Conservation (phyloP, 1,284 basidiomycete genomes). For the Hymenochaete sp. region DNA sequence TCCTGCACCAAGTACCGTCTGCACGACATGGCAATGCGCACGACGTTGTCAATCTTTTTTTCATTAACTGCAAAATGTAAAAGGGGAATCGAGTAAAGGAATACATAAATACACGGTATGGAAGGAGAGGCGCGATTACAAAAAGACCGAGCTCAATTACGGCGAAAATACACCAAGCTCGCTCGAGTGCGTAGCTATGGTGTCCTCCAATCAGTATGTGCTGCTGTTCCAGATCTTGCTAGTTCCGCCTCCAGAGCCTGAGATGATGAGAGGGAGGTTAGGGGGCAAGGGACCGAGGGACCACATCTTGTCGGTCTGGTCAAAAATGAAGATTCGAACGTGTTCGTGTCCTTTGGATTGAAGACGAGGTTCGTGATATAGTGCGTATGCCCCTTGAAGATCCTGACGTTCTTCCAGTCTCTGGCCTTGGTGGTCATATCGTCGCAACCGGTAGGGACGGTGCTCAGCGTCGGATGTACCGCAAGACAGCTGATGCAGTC, state of each 20-base stretch:
- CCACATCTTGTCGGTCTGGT: slow-evolving; percentile 96
- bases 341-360: slow-evolving; percentile 97
- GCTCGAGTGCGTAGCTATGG: slow-evolving; percentile 92
- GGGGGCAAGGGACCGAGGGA: slow-evolving; percentile 78
- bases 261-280: slow-evolving; percentile 90
- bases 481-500: slow-evolving; percentile 98
- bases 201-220: slow-evolving; percentile 95
- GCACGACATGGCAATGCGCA: too few species aligned
- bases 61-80: too few species aligned
- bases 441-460: slow-evolving; percentile 94
- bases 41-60: too few species aligned
- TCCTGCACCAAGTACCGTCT: slow-evolving; percentile 7
- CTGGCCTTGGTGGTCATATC: slow-evolving; percentile 99
- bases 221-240: slow-evolving; percentile 98
- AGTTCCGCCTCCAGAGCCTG: slow-evolving; percentile 94
- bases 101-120: too few species aligned
- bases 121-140: too few species aligned
- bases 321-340: slow-evolving; percentile 92
- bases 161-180: slow-evolving; percentile 92
- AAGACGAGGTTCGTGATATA: slow-evolving; percentile 99
- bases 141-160: too few species aligned
- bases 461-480: slow-evolving; percentile 87
- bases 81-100: too few species aligned
- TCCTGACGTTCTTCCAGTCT: slow-evolving; percentile 98
- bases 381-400: slow-evolving; percentile 96